These are phyloP conservation scores for Rhizophora apiculata DNA, from an alignment of 345 rosid genomes.

Conservation along the genomic window DNA sequence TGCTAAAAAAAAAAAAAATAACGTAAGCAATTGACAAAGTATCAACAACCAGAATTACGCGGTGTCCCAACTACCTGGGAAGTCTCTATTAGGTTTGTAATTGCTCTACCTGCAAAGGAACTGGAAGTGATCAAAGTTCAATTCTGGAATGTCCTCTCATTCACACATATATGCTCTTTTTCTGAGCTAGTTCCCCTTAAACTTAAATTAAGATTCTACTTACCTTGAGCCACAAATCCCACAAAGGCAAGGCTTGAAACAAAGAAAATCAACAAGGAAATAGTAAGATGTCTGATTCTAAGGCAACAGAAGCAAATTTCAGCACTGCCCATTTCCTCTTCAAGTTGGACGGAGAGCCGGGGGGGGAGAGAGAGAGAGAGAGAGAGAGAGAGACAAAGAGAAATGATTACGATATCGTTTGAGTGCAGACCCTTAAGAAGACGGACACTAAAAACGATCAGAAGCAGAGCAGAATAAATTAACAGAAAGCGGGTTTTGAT, in stretches of 20 bases:
- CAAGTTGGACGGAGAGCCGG: neutral
- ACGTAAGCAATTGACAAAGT: neutral
- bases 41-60: no score
- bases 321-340: slow-evolving; percentile 34
- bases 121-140: slow-evolving; percentile 2
- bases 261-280: slow-evolving; percentile 36
- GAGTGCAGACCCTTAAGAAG: slow-evolving; percentile 9
- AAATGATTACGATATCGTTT: slow-evolving; percentile 5
- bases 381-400: neutral
- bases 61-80: slow-evolving; percentile 23
- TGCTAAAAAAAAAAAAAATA: neutral
- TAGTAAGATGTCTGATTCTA: slow-evolving; percentile 24
- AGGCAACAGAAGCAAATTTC: slow-evolving; percentile 21
- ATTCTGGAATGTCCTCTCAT: neutral
- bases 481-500: slow-evolving; percentile 12
- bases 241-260: slow-evolving; percentile 29
- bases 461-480: slow-evolving; percentile 10
- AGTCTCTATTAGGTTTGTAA: slow-evolving; percentile 29
- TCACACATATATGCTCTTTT: neutral
- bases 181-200: neutral
- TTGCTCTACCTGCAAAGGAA: slow-evolving; percentile 29
- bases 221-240: slow-evolving; percentile 38
- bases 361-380: neutral
- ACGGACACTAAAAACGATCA: neutral
- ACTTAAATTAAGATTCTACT: neutral